These are phyloP conservation scores for Colletotrichum tropicicola DNA, from an alignment of 2,329 filamentous ascomycete genomes.

Conservation along the genomic window DNA sequence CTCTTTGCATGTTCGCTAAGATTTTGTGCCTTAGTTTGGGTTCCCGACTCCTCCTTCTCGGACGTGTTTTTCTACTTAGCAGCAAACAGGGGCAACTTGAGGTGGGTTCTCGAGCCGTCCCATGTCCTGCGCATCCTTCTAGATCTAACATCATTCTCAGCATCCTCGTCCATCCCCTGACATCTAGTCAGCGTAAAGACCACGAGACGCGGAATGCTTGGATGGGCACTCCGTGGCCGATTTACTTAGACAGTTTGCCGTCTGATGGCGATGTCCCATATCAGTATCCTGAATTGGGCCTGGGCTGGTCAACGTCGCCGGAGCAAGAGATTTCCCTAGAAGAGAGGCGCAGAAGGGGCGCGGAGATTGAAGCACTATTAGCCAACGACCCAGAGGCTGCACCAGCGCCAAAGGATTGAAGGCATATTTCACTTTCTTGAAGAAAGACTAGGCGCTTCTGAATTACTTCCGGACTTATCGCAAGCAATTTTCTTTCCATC, in stretches of 20 bases:
- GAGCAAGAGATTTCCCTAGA: slow-evolving; percentile 40
- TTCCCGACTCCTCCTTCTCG: slow-evolving; percentile 44
- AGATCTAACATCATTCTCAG: slow-evolving; percentile 23
- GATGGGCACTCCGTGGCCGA: slow-evolving; percentile 44
- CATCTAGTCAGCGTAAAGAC: slow-evolving; percentile 39
- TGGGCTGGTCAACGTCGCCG: slow-evolving; percentile 39
- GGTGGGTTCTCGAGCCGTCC: slow-evolving; percentile 27
- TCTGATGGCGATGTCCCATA: slow-evolving; percentile 37
- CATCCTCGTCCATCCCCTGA: slow-evolving; percentile 42
- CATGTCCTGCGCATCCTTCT: not conserved
- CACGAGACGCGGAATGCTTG: slow-evolving; percentile 43
- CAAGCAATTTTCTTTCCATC: too few relatives aligned
- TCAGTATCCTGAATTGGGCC: slow-evolving; percentile 42
- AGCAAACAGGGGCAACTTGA: slow-evolving; percentile 40
- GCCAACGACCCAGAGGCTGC: slow-evolving; percentile 40
- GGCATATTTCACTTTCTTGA: too few relatives aligned
- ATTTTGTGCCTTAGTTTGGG: slow-evolving; percentile 36
- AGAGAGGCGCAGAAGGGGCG: slow-evolving; percentile 39
- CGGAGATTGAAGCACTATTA: slow-evolving; percentile 40
- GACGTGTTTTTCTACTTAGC: slow-evolving; percentile 45
- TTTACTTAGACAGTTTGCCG: slow-evolving; percentile 41
- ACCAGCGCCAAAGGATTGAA: slow-evolving; percentile 37
- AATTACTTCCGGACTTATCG: too few relatives aligned
- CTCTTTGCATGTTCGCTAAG: not conserved
- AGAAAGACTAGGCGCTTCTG: too few relatives aligned